A percentile compares a stretch with the other conserved stretches of the same genome.
Evolutionary conservation across 176 grass and related monocot genomes (phyloP).

Genomic region (Eremochloa ophiuroides): DNA sequence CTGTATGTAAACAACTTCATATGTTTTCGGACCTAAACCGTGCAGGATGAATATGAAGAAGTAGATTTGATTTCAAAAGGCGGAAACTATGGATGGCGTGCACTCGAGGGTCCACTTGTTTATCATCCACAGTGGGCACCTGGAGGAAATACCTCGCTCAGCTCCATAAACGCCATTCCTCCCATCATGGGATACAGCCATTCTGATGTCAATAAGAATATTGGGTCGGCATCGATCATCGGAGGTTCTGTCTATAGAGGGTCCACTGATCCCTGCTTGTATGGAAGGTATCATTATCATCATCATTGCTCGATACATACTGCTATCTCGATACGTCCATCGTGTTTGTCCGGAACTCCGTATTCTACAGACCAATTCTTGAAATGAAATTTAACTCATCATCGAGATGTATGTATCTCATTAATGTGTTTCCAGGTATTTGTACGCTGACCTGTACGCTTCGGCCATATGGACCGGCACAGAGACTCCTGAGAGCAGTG

Average conservation of each 20-base stretch:
- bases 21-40: not conserved
- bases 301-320: not conserved
- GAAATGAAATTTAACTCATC: not conserved
- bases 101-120: conserved; percentile 46
- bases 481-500: conserved; percentile 57
- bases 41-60: conserved; percentile 66
- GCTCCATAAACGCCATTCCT: conserved; percentile 41
- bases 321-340: not conserved
- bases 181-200: conserved; percentile 58
- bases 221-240: conserved; percentile 58
- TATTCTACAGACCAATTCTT: not conserved
- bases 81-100: conserved; percentile 82
- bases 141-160: conserved; percentile 47
- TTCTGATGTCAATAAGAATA: conserved; percentile 43
- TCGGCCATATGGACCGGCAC: conserved; percentile 56
- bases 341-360: not conserved
- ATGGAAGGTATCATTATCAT: conserved; percentile 41
- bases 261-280: conserved; percentile 64
- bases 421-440: conserved; percentile 48
- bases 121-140: conserved; percentile 32
- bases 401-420: not conserved
- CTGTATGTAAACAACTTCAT: not conserved
- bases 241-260: conserved; percentile 74
- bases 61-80: conserved; percentile 62
- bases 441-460: conserved; percentile 70